These are phyloP conservation scores for Colletotrichum sp. DNA, from an alignment of 2,329 filamentous ascomycete species.

Conservation along the genomic window DNA sequence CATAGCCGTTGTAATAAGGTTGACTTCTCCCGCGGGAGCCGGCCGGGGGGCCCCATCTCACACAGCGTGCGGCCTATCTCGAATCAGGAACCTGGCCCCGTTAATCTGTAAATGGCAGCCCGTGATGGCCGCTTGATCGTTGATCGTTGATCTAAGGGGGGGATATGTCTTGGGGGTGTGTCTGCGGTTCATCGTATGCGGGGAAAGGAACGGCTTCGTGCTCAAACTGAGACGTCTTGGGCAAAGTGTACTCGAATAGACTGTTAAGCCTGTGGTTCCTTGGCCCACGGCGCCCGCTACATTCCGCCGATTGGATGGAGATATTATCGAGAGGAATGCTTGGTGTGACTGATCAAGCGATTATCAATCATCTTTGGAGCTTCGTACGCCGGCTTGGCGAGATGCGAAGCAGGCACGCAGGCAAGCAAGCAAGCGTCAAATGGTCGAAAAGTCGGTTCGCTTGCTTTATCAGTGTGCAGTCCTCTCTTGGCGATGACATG, in stretches of 20 bases:
- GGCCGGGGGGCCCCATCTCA: not conserved
- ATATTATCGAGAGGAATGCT: not conserved
- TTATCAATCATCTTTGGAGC: not conserved
- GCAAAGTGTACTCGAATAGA: not conserved
- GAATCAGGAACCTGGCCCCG: not conserved
- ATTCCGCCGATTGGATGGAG: constrained; percentile 16
- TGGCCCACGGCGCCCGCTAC: not conserved
- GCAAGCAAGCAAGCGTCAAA: not conserved
- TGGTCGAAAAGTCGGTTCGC: not conserved
- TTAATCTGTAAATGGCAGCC: not conserved
- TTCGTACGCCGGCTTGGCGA: not conserved
- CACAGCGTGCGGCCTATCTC: not conserved
- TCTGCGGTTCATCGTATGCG: not conserved
- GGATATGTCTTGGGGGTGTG: not conserved
- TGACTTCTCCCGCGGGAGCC: not conserved
- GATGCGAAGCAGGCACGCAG: not conserved
- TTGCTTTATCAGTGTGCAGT: not conserved
- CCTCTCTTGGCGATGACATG: not conserved
- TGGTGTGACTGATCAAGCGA: not conserved
- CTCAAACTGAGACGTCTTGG: constrained; percentile 6
- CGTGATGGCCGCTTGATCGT: not conserved
- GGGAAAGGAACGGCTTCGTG: not conserved
- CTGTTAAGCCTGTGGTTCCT: not conserved
- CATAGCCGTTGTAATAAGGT: constrained; percentile 14
- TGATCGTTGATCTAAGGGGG: not conserved